These are phyloP conservation scores for Truncatella angustata DNA, from an alignment of 2,329 filamentous ascomycete genomes.

Conservation along the genomic window DNA sequence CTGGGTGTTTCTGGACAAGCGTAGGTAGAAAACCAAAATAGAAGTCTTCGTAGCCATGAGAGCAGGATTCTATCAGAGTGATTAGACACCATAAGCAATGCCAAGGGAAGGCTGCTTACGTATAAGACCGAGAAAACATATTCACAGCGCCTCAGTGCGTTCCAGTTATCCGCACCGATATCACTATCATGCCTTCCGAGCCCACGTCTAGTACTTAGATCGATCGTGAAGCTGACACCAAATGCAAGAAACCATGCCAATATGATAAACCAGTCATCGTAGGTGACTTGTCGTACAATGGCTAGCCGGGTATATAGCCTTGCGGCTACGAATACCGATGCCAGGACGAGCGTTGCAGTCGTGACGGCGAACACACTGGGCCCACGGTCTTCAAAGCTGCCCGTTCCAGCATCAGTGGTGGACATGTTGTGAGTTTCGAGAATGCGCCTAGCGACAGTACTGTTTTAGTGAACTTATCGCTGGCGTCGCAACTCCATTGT, in stretches of 20 bases:
- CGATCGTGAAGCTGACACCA: conserved; percentile 65
- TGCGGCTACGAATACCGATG: conserved; percentile 72
- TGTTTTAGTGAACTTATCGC: neutral
- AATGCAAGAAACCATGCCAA: conserved; percentile 73
- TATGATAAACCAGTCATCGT: conserved; percentile 81
- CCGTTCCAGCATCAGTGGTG: conserved; percentile 13
- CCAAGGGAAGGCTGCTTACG: conserved; percentile 33
- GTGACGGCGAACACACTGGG: conserved; percentile 68
- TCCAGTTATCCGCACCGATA: conserved; percentile 49
- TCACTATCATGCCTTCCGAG: conserved; percentile 66
- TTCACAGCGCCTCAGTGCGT: conserved; percentile 56
- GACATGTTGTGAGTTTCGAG: neutral
- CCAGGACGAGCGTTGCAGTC: conserved; percentile 64
- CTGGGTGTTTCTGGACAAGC: conserved; percentile 74
- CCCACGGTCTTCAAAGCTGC: conserved; percentile 47
- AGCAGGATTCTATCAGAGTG: conserved; percentile 67
- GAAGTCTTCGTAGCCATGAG: conserved; percentile 91
- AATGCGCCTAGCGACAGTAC: conserved; percentile 3
- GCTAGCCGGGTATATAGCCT: conserved; percentile 70
- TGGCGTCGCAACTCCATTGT: conserved; percentile 3
- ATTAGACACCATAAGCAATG: neutral
- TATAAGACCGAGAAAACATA: conserved; percentile 66
- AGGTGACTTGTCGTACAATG: conserved; percentile 69
- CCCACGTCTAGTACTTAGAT: conserved; percentile 61
- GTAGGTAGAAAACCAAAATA: conserved; percentile 88